phyloP scores from a whole-genome alignment of 345 rosid species.

The Heritiera fomes region DNA sequence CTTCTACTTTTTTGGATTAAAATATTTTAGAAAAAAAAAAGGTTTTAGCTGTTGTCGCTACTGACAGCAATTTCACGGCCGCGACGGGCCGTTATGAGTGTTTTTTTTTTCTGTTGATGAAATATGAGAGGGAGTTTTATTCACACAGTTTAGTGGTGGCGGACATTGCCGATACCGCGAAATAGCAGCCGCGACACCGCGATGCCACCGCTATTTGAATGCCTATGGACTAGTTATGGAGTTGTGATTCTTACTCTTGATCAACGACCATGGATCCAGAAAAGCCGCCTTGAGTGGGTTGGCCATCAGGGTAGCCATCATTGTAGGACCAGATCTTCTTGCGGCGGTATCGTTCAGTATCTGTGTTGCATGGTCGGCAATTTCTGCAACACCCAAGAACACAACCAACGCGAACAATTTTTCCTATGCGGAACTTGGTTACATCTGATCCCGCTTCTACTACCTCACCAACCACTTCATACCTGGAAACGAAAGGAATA shows the following conservation, averaged over 20 bases:
- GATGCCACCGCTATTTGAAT: too few relatives aligned
- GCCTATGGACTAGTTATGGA: too few relatives aligned
- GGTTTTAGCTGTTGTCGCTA: too few relatives aligned
- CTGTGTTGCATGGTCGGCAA: slow-evolving; percentile 50
- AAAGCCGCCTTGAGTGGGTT: slow-evolving; percentile 59
- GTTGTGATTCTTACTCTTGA: slow-evolving; percentile 45
- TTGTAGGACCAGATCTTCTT: slow-evolving; percentile 62
- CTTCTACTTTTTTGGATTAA: too few relatives aligned
- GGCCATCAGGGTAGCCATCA: slow-evolving; percentile 51
- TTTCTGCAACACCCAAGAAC: slow-evolving; percentile 56
- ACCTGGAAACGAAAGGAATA: slow-evolving; percentile 35
- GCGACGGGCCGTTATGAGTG: too few relatives aligned
- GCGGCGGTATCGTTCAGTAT: slow-evolving; percentile 57
- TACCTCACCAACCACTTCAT: slow-evolving; percentile 80
- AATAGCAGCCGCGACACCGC: too few relatives aligned
- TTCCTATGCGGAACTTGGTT: slow-evolving; percentile 48
- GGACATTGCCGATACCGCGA: too few relatives aligned
- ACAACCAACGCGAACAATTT: slow-evolving; percentile 62
- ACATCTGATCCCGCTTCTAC: slow-evolving; percentile 63
- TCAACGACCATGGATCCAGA: slow-evolving; percentile 51
- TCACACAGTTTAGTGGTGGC: too few relatives aligned
- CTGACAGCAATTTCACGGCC: too few relatives aligned
- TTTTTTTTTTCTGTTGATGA: too few relatives aligned
- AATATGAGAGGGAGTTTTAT: too few relatives aligned
- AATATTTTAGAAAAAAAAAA: too few relatives aligned